These are phyloP conservation scores for Pleurotus giganteus DNA, from an alignment of 768 basidiomycete genomes.

Conservation along the genomic window DNA sequence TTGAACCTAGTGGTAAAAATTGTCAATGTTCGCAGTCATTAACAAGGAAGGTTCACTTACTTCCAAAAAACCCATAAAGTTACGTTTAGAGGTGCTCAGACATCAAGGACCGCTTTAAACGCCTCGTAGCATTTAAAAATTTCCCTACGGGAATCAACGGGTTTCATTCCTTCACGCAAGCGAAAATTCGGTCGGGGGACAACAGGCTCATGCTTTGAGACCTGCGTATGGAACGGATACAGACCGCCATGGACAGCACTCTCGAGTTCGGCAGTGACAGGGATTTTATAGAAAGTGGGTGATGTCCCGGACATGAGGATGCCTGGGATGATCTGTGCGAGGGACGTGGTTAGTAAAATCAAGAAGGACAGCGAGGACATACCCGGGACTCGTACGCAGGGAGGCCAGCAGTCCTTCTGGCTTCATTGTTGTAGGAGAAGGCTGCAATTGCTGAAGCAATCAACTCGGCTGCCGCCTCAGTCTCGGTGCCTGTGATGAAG, in stretches of 20 bases:
- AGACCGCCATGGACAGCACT: constrained; percentile 7
- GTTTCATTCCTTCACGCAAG: constrained; percentile 10
- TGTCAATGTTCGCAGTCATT: too few species aligned
- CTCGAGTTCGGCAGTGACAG: constrained; percentile 6
- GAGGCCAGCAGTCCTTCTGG: too few species aligned
- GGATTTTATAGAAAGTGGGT: constrained; percentile 9
- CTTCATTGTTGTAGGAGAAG: constrained; percentile 17
- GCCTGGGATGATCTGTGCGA: constrained; percentile 9
- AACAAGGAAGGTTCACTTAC: too few species aligned
- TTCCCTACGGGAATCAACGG: constrained; percentile 1
- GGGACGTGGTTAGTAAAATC: too few species aligned
- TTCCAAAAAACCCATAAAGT: too few species aligned
- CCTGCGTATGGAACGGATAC: constrained; percentile 1
- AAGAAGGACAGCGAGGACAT: background rate
- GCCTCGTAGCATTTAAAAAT: constrained; percentile 11
- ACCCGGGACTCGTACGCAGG: background rate
- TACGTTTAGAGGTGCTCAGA: too few species aligned
- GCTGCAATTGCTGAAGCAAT: constrained; percentile 22
- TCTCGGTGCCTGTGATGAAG: constrained; percentile 13
- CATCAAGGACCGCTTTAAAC: too few species aligned
- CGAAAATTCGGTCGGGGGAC: background rate
- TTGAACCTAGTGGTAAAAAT: too few species aligned
- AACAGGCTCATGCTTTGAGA: constrained; percentile 6
- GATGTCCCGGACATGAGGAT: constrained; percentile 10
- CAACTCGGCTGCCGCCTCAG: constrained; percentile 16